These are phyloP conservation scores for Cladosporium sp. DNA, from an alignment of 2,329 filamentous ascomycete species.

Conservation along the genomic window DNA sequence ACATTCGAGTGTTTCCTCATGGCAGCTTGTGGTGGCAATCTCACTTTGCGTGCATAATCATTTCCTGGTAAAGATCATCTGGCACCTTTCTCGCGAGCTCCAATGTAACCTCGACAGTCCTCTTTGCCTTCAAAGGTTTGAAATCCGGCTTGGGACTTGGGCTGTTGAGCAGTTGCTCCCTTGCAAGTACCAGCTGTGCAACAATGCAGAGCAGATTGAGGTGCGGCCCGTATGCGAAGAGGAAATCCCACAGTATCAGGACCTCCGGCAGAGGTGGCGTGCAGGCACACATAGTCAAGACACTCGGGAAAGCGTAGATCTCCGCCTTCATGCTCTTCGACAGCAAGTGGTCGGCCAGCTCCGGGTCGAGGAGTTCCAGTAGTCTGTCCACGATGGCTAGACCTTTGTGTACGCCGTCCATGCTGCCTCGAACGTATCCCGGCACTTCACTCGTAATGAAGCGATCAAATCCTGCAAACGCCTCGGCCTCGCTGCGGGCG, in stretches of 20 bases:
- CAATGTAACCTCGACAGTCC: constrained; percentile 64
- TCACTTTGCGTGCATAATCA: constrained; percentile 82
- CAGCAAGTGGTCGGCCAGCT: constrained; percentile 79
- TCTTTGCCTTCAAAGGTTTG: constrained; percentile 37
- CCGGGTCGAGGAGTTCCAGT: constrained; percentile 85
- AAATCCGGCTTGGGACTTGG: constrained; percentile 75
- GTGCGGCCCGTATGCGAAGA: constrained; percentile 94
- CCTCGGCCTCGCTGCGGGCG: constrained; percentile 90
- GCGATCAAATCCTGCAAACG: constrained; percentile 85
- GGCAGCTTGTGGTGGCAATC: not conserved
- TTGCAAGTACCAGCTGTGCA: constrained; percentile 86
- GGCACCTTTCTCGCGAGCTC: constrained; percentile 88
- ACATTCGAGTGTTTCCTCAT: not conserved
- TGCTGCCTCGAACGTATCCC: constrained; percentile 90
- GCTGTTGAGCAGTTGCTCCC: constrained; percentile 79
- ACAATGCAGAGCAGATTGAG: constrained; percentile 96
- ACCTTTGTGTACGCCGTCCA: constrained; percentile 95
- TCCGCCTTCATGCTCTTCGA: constrained; percentile 87
- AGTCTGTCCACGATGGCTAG: constrained; percentile 90
- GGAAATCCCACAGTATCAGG: constrained; percentile 90
- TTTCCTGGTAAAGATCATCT: constrained; percentile 84
- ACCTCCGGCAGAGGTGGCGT: constrained; percentile 95
- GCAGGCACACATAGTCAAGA: constrained; percentile 91
- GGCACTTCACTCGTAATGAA: constrained; percentile 87
- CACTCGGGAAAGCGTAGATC: constrained; percentile 94